Evolutionary conservation across 1,284 basidiomycete species (phyloP).

Genomic region (Trametes pubescens): DNA sequence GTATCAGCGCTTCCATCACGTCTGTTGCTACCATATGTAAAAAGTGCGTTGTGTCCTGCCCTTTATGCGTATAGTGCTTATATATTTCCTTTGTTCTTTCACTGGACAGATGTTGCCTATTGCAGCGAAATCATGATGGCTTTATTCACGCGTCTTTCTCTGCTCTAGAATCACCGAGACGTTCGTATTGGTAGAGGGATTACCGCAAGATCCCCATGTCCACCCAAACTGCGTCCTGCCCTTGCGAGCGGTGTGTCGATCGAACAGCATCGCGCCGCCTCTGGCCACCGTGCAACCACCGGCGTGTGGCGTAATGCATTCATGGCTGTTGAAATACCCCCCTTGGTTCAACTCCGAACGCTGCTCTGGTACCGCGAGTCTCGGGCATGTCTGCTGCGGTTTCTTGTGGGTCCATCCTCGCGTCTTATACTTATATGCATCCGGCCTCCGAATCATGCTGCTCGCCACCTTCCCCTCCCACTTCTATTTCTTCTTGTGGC

Average conservation of each 20-base stretch:
- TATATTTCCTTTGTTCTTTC: too few species aligned
- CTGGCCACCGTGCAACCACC: conserved; percentile 4
- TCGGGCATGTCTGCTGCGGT: conserved; percentile 6
- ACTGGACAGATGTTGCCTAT: too few species aligned
- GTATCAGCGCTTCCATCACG: not conserved
- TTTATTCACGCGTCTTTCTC: too few species aligned
- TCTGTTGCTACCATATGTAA: too few species aligned
- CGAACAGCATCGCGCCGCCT: not conserved
- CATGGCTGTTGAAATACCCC: not conserved
- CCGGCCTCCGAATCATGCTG: not conserved
- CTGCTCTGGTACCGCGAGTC: conserved; percentile 4
- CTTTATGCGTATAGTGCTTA: too few species aligned
- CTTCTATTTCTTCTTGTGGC: not conserved
- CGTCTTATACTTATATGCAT: not conserved
- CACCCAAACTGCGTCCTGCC: too few species aligned
- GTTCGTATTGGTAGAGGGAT: too few species aligned
- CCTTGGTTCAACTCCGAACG: not conserved
- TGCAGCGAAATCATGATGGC: too few species aligned
- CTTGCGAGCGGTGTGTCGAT: not conserved
- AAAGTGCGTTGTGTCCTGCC: too few species aligned
- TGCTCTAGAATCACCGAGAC: too few species aligned
- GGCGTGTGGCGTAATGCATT: not conserved
- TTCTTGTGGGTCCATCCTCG: not conserved
- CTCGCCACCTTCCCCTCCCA: not conserved
- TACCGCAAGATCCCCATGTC: too few species aligned